Evolutionary conservation across 1,139 yeast species (phyloP), one percentile per base, ranked within the genome.

Genomic region (Candida albicans): DNA sequence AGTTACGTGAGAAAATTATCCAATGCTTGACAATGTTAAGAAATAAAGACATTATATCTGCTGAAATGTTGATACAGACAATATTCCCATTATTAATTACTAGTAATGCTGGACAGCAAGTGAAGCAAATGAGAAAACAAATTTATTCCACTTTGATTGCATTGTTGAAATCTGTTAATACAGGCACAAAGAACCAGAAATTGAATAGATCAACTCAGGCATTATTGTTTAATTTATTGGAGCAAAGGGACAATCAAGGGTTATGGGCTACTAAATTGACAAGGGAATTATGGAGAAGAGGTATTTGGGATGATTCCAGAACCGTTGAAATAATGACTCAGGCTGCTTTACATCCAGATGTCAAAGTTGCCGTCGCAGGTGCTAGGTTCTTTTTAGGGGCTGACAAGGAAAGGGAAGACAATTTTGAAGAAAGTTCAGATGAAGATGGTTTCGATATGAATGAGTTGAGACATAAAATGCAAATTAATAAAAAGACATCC

Each of bases 261-360:
- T 69, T 93, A 27, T 93, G 99, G 98, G 97, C 99, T 4, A 87
- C 98, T 8, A 90, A 89, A 58, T 73, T 93, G 44, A 90, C 98
- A 8, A 79, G 98, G 62, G 98, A 93, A 64, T 74, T 93, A 44
- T 93, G 99, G 99, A 79, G 96, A 69, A 77, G 98, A 60, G 96
- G 96, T 58, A 86, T 93, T 48, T 93, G 99, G 99, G 97, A 90
- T 63, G 99, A 93, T 65, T 79, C 96, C 1, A 75, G 98, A 55
- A 86, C 98, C 0, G 96, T 93, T 22, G 99, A 93, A 65, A 82
- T 93, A 57, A 91, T 95, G 98, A 86, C 96, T 2, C 95, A 89
- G 57, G 97, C 98, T 1, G 90, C 97, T 1, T 66, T 87, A 48
- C 96, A 90, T 59, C 82, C 87, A 9, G 96, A 91, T 55, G 77